Percentiles rank a stretch among this genome's conserved stretches.
These are phyloP conservation scores for Leersia perrieri DNA, from an alignment of 176 grass and related monocot species.

Conservation along the genomic window DNA sequence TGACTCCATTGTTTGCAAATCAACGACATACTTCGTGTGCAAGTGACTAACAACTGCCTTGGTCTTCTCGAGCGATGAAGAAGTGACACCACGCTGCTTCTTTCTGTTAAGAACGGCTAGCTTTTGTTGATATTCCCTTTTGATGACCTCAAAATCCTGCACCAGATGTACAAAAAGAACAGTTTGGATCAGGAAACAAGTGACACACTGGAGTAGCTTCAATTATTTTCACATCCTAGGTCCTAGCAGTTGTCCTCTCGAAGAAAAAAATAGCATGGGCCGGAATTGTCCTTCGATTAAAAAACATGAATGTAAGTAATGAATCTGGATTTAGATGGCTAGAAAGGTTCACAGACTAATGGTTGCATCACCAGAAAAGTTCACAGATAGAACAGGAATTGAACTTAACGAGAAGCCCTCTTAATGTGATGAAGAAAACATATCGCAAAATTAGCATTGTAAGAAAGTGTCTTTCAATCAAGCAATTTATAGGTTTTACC, in stretches of 20 bases:
- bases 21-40: conserved; percentile 82
- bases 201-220: not conserved
- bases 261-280: not conserved
- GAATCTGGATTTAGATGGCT: conserved; percentile 8
- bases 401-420: not conserved
- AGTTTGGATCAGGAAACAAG: not conserved
- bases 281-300: not conserved
- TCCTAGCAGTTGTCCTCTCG: not conserved
- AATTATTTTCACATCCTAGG: conserved; percentile 22
- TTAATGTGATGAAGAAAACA: not conserved
- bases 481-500: not conserved
- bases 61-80: conserved; percentile 65
- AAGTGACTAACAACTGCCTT: conserved; percentile 72
- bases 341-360: not conserved
- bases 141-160: conserved; percentile 85
- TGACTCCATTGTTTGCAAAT: conserved; percentile 79
- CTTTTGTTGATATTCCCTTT: conserved; percentile 76
- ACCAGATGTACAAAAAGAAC: not conserved
- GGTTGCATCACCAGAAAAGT: not conserved
- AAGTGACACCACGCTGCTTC: conserved; percentile 56
- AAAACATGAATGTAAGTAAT: not conserved
- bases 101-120: conserved; percentile 69
- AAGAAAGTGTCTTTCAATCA: not conserved
- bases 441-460: not conserved
- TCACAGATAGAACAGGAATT: not conserved